Percentiles rank a stretch among this genome's conserved stretches.
phyloP scores from a whole-genome alignment of 306 rosid species.

The barrel medic (Medicago truncatula) region MtrunA17r5.0-ANR NC_053045.1:4327001-4327500 shows the following conservation, averaged over 20 bases:
- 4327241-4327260: constrained; percentile 23
- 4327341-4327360: background rate
- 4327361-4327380: background rate
- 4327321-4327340: constrained; percentile 10
- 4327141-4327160: constrained; percentile 19
- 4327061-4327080: too few species aligned
- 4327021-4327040: too few species aligned
- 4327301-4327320: constrained; percentile 49
- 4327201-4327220: constrained; percentile 26
- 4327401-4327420: too few species aligned
- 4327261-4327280: constrained; percentile 39
- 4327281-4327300: constrained; percentile 39
- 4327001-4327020: too few species aligned
- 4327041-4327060: too few species aligned
- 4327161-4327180: constrained; percentile 28
- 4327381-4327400: background rate
- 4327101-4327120: constrained; percentile 9
- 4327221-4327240: constrained; percentile 14
- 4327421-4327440: background rate
- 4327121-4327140: constrained; percentile 12
- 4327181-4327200: constrained; percentile 13
- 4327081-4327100: background rate
- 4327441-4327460: constrained; percentile 4
- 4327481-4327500: background rate
- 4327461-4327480: background rate